These are phyloP conservation scores for Yarrowia sp. DNA, from an alignment of 805 yeast genomes.

Conservation along the genomic window DNA sequence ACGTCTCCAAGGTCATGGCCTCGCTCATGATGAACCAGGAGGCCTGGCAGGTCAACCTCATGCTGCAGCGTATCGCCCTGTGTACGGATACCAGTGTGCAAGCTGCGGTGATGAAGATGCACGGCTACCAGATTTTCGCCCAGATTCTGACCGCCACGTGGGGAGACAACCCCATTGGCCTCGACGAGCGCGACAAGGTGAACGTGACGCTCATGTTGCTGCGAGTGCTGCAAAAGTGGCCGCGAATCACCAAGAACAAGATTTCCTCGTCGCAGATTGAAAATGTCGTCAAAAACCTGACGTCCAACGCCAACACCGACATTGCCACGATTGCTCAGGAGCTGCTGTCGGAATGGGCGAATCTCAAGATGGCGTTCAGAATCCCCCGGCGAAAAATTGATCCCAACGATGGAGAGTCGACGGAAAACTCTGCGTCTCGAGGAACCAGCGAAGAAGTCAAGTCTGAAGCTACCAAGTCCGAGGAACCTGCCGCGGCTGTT, in stretches of 20 bases:
- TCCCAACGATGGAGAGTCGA: conserved; percentile 26
- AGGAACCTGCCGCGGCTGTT: neutral
- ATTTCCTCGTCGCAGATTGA: conserved; percentile 79
- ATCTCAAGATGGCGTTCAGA: conserved; percentile 79
- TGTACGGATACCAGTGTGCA: conserved; percentile 56
- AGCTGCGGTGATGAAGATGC: conserved; percentile 71
- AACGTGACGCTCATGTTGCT: conserved; percentile 58
- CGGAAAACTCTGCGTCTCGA: neutral
- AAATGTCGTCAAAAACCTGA: conserved; percentile 59
- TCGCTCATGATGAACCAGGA: conserved; percentile 82
- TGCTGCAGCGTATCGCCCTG: conserved; percentile 71
- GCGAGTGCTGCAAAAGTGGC: conserved; percentile 67
- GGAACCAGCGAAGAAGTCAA: conserved; percentile 28
- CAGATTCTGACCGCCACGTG: conserved; percentile 54
- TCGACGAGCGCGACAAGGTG: conserved; percentile 28
- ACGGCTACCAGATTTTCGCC: conserved; percentile 83
- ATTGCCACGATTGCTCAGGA: conserved; percentile 53
- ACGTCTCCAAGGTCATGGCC: conserved; percentile 80
- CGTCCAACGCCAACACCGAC: conserved; percentile 44
- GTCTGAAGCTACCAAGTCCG: neutral
- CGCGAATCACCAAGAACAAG: conserved; percentile 76
- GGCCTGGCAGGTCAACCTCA: conserved; percentile 63
- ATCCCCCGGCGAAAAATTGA: conserved; percentile 66
- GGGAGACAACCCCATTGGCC: conserved; percentile 18
- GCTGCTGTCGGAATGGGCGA: conserved; percentile 72